phyloP scores from a whole-genome alignment of 495 filamentous ascomycete genomes.

The Lasiosphaeris hirsuta region DNA sequence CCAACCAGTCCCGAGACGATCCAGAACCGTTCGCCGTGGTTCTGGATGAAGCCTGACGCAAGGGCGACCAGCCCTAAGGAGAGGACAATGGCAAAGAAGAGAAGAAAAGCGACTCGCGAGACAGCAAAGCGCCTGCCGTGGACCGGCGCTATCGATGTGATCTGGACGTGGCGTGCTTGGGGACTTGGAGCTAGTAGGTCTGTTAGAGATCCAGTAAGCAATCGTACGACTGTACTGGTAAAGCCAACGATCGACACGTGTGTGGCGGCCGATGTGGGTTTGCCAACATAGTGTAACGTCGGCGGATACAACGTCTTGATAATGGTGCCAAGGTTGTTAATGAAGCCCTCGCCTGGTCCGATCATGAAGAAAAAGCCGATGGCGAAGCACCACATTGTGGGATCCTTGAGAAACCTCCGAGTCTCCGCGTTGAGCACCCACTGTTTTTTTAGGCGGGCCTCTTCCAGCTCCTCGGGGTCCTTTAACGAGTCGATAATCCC shows the following conservation, averaged over 20 bases:
- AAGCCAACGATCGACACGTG: constrained; percentile 90
- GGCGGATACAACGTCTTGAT: constrained; percentile 79
- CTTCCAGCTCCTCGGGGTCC: constrained; percentile 54
- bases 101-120: constrained; percentile 76
- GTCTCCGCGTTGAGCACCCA: constrained; percentile 89
- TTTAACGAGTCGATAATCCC: constrained; percentile 32
- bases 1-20: constrained; percentile 76
- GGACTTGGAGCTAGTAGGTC: constrained; percentile 79
- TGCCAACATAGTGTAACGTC: constrained; percentile 37
- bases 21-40: constrained; percentile 68
- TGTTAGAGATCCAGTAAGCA: constrained; percentile 79
- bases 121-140: constrained; percentile 49
- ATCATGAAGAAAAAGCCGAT: constrained; percentile 90
- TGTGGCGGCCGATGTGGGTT: constrained; percentile 69
- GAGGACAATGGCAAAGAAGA: constrained; percentile 69
- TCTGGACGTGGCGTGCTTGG: constrained; percentile 38
- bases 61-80: constrained; percentile 74
- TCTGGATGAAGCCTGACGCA: constrained; percentile 65
- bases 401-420: constrained; percentile 73
- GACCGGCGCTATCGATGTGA: constrained; percentile 26
- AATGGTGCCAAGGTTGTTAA: constrained; percentile 95
- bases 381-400: constrained; percentile 93
- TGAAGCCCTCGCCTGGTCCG: constrained; percentile 92
- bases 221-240: constrained; percentile 83
- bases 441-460: constrained; percentile 71